A percentile compares a stretch with the other conserved stretches of the same genome.
phyloP scores from a whole-genome alignment of 441 rosid species.

The Populus hybrid region DNA sequence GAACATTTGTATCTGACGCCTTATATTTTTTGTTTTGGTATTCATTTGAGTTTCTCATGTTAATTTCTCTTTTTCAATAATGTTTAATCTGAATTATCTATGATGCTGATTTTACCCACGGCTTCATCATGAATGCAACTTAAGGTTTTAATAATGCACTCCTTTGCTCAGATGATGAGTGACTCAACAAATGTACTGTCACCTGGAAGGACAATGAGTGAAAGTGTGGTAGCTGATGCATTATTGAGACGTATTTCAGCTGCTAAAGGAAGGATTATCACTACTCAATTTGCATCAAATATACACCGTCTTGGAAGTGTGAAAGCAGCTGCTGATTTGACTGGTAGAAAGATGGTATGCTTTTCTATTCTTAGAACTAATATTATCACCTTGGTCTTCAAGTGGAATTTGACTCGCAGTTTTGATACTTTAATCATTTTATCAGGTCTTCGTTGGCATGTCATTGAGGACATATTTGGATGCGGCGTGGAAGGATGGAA shows the following conservation, averaged over 20 bases:
- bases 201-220: constrained; percentile 92
- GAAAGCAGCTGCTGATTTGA: constrained; percentile 93
- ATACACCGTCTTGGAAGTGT: constrained; percentile 97
- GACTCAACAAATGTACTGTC: constrained; percentile 95
- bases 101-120: not conserved
- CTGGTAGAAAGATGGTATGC: constrained; percentile 85
- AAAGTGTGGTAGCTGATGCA: constrained; percentile 78
- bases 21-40: constrained; percentile 6
- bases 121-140: not conserved
- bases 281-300: constrained; percentile 97
- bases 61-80: not conserved
- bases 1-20: not conserved
- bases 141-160: constrained; percentile 13
- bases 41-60: not conserved
- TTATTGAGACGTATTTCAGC: constrained; percentile 63
- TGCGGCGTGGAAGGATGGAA: constrained; percentile 99
- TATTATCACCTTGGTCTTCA: not conserved
- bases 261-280: constrained; percentile 89
- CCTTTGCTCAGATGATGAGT: constrained; percentile 81
- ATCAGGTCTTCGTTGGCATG: constrained; percentile 95
- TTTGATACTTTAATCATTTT: constrained; percentile 13
- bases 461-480: constrained; percentile 91
- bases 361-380: constrained; percentile 5
- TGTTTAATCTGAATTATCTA: not conserved
- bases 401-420: not conserved